Evolutionary conservation across 2,329 filamentous ascomycete genomes (phyloP).

Genomic region (Aureobasidium vineae): DNA sequence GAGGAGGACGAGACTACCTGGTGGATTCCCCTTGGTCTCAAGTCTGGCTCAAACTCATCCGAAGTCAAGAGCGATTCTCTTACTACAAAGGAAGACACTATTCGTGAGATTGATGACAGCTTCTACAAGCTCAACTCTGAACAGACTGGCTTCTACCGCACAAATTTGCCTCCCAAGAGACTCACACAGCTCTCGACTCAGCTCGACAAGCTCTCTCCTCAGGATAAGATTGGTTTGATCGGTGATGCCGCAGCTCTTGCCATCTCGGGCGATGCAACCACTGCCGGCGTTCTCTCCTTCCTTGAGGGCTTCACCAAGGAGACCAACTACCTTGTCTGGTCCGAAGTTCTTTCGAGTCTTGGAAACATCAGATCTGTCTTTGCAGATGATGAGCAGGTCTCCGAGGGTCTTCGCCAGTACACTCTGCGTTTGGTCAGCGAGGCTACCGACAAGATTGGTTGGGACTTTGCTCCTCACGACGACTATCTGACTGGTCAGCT

Average conservation of each 20-base stretch:
- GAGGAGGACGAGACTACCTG: constrained; percentile 90
- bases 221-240: constrained; percentile 91
- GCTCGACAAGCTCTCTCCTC: constrained; percentile 70
- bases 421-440: constrained; percentile 71
- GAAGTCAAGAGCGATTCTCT: constrained; percentile 66
- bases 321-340: constrained; percentile 84
- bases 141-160: constrained; percentile 86
- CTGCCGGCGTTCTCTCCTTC: constrained; percentile 76
- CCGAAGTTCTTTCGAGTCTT: constrained; percentile 75
- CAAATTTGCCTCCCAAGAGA: constrained; percentile 85
- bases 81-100: constrained; percentile 71
- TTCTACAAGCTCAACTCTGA: constrained; percentile 96
- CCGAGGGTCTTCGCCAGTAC: constrained; percentile 73
- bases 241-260: constrained; percentile 88
- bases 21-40: constrained; percentile 91
- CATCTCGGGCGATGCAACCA: constrained; percentile 79
- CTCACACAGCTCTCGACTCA: constrained; percentile 76
- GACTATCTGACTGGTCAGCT: constrained; percentile 80
- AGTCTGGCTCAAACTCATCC: constrained; percentile 66
- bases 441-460: constrained; percentile 76
- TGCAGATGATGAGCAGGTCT: constrained; percentile 68
- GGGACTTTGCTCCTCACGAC: constrained; percentile 75
- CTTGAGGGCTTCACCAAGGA: constrained; percentile 81
- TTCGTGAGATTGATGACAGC: constrained; percentile 68
- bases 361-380: constrained; percentile 81